Conservation (phyloP, 441 rosid species). For the Breynia disticha region DNA sequence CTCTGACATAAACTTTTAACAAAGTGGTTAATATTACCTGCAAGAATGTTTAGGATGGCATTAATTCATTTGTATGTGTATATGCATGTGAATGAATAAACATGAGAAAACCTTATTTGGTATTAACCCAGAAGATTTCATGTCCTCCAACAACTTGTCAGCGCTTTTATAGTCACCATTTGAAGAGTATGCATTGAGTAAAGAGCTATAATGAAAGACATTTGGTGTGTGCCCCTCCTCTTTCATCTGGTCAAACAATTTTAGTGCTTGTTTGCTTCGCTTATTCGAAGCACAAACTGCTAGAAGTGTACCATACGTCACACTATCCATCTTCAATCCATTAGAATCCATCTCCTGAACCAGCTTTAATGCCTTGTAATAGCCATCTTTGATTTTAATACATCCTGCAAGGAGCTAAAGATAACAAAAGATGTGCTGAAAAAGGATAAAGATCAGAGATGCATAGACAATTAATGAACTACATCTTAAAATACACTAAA, state of each 20-base stretch:
- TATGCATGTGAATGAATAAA: background rate
- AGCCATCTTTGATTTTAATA: slow-evolving; percentile 61
- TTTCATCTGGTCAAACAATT: slow-evolving; percentile 65
- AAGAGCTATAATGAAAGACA: slow-evolving; percentile 71
- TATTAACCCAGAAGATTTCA: slow-evolving; percentile 69
- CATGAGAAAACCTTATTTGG: slow-evolving; percentile 65
- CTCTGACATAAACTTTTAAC: slow-evolving; percentile 77
- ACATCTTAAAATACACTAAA: background rate
- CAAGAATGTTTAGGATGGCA: slow-evolving; percentile 18
- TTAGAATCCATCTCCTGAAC: slow-evolving; percentile 53
- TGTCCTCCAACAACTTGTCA: slow-evolving; percentile 61
- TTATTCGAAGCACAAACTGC: slow-evolving; percentile 86
- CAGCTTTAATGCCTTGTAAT: slow-evolving; percentile 58
- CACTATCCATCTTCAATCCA: slow-evolving; percentile 55
- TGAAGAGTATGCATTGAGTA: slow-evolving; percentile 74
- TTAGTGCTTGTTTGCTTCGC: slow-evolving; percentile 64
- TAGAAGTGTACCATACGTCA: slow-evolving; percentile 79
- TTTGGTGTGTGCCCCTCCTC: slow-evolving; percentile 64
- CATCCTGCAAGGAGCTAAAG: slow-evolving; percentile 80
- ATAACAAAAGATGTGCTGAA: slow-evolving; percentile 21
- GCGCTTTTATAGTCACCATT: slow-evolving; percentile 69
- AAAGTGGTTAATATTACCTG: slow-evolving; percentile 88
- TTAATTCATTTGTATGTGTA: background rate
- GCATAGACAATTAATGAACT: background rate
- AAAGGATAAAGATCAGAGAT: background rate